Percentiles rank a stretch among this genome's conserved stretches.
phyloP scores from a whole-genome alignment of 768 basidiomycete genomes.

The Dentipellis sp. region DNA sequence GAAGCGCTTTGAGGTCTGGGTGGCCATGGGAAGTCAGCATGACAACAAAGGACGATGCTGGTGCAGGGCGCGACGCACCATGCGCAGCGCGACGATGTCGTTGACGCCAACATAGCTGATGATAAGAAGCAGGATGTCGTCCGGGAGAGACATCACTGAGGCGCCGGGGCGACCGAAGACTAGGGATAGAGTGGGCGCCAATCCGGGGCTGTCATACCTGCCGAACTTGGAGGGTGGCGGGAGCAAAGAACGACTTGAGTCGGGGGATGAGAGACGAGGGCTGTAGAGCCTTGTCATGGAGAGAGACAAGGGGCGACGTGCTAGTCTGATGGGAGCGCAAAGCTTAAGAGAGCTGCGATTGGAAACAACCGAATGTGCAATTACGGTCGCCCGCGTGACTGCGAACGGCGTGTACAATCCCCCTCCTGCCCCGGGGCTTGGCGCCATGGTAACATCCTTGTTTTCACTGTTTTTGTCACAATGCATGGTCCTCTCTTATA shows the following conservation, averaged over 20 bases:
- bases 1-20: slow-evolving; percentile 23
- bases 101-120: slow-evolving; percentile 22
- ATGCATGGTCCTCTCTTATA: too few relatives aligned
- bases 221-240: too few relatives aligned
- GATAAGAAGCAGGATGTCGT: slow-evolving; percentile 25
- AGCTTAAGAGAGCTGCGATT: neutral
- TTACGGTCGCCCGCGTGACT: neutral
- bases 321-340: neutral
- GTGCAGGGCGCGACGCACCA: slow-evolving; percentile 18
- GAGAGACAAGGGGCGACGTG: too few relatives aligned
- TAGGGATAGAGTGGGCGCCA: too few relatives aligned
- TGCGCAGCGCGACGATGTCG: slow-evolving; percentile 23
- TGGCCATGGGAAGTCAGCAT: neutral
- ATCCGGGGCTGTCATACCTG: too few relatives aligned
- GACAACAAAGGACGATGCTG: neutral
- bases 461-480: too few relatives aligned
- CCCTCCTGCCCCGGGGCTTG: neutral
- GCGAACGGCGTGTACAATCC: neutral
- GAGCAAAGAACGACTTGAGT: too few relatives aligned
- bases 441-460: too few relatives aligned
- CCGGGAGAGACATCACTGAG: slow-evolving; percentile 19
- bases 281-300: too few relatives aligned
- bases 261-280: too few relatives aligned
- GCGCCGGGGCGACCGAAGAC: neutral
- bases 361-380: neutral